Conservation (phyloP, 306 rosid genomes). For the Sesbania bispinosa region DNA sequence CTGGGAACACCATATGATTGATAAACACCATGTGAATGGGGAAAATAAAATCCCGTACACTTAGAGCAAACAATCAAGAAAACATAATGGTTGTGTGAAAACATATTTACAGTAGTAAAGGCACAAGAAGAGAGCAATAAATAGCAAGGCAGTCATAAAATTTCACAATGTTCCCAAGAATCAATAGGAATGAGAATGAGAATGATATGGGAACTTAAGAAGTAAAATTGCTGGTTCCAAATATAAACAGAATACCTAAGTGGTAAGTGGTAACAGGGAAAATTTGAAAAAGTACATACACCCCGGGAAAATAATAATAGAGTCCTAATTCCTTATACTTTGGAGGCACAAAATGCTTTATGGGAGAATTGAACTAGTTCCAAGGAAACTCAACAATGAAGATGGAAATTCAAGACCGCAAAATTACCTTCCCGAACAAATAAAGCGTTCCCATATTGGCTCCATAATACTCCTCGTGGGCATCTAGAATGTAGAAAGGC, state of each 20-base stretch:
- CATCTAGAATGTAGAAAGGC: slow-evolving; percentile 78
- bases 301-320: too few species aligned
- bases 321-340: too few species aligned
- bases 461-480: slow-evolving; percentile 82
- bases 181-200: too few species aligned
- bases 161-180: too few species aligned
- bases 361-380: background rate
- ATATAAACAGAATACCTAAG: too few species aligned
- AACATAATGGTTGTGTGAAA: background rate
- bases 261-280: too few species aligned
- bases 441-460: slow-evolving; percentile 70
- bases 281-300: too few species aligned
- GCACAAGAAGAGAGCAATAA: background rate
- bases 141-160: background rate
- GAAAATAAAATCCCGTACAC: background rate
- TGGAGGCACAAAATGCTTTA: background rate
- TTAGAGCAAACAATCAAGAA: background rate
- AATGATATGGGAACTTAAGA: too few species aligned
- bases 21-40: background rate
- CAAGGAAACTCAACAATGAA: background rate
- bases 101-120: background rate
- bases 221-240: too few species aligned
- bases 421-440: slow-evolving; percentile 88
- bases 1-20: too few species aligned
- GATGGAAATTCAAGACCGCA: background rate